These are phyloP conservation scores for Paramecium primaurelia DNA, from an alignment of 73 alveolate genomes.

Conservation along the genomic window DNA sequence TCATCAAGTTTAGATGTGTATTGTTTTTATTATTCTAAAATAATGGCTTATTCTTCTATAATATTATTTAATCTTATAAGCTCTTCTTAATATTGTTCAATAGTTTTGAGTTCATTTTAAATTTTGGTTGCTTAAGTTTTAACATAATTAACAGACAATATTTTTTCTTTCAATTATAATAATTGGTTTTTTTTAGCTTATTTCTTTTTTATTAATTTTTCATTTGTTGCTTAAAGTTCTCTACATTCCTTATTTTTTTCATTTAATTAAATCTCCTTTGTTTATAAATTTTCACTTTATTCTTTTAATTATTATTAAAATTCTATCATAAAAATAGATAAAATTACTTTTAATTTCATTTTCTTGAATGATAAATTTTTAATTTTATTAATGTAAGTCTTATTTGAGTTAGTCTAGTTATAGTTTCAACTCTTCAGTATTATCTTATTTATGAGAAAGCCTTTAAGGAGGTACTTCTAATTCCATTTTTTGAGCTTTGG, in stretches of 20 bases:
- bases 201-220: not conserved
- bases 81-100: not conserved
- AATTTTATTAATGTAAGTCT: not conserved
- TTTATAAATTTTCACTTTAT: not conserved
- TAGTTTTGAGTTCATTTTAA: not conserved
- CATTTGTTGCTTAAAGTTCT: not conserved
- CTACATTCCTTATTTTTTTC: not conserved
- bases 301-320: not conserved
- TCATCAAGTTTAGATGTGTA: not conserved
- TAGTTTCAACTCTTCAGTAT: not conserved
- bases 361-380: not conserved
- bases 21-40: not conserved
- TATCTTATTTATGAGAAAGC: not conserved
- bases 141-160: not conserved
- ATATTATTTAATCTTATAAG: not conserved
- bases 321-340: not conserved
- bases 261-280: not conserved
- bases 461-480: not conserved
- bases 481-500: not conserved
- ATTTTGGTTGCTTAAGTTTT: not conserved
- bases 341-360: not conserved
- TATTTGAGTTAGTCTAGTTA: not conserved
- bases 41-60: not conserved
- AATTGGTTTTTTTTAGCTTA: not conserved
- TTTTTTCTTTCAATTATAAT: not conserved